Evolutionary conservation across 257 asterid species (phyloP).

Genomic region (Solanum peruvianum): DNA sequence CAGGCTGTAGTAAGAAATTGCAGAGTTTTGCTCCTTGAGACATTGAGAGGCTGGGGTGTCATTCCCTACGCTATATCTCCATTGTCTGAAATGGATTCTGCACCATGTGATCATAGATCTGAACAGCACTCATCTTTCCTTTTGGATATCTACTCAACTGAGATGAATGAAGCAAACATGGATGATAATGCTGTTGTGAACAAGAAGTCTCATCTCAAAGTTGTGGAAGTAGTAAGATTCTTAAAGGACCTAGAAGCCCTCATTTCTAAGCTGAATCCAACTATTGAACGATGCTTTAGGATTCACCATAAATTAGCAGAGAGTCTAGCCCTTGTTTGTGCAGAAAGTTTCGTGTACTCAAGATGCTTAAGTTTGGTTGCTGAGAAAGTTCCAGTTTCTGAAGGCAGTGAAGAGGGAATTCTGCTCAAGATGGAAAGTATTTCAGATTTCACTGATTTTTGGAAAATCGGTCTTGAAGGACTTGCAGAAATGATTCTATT

Average conservation of each 20-base stretch:
- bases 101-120: conserved; percentile 22
- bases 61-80: conserved; percentile 41
- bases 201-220: conserved; percentile 27
- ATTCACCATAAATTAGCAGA: conserved; percentile 62
- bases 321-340: conserved; percentile 44
- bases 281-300: conserved; percentile 65
- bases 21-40: conserved; percentile 37
- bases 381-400: conserved; percentile 18
- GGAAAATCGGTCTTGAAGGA: conserved; percentile 55
- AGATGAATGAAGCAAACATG: conserved; percentile 18
- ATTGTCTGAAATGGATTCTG: conserved; percentile 29
- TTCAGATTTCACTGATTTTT: conserved; percentile 25
- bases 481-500: conserved; percentile 44
- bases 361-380: conserved; percentile 37
- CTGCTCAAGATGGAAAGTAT: conserved; percentile 11
- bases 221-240: conserved; percentile 41
- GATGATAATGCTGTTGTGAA: conserved; percentile 17
- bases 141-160: conserved; percentile 38
- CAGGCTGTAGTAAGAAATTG: conserved; percentile 74
- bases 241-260: conserved; percentile 40
- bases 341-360: conserved; percentile 72
- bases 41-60: conserved; percentile 45
- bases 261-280: conserved; percentile 47
- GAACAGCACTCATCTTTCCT: conserved; percentile 46
- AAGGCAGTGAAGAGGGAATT: conserved; percentile 21